These are phyloP conservation scores for Colletotrichum noveboracense DNA, from an alignment of 2,329 filamentous ascomycete genomes.

Conservation along the genomic window DNA sequence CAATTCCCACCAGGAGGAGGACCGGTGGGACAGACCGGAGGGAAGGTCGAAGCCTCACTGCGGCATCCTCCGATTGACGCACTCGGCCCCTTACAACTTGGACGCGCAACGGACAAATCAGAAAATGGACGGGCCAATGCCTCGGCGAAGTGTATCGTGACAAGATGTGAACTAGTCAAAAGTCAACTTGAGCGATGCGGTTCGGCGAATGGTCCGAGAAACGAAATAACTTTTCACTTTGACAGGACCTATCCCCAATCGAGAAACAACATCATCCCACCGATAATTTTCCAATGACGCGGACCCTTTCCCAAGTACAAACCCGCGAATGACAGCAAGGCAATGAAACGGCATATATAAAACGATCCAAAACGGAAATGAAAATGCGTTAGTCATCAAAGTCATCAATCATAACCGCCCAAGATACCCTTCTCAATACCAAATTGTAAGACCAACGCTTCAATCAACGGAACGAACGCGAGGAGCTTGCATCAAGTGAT, in stretches of 20 bases:
- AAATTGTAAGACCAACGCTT: neutral
- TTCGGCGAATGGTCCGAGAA: neutral
- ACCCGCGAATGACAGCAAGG: neutral
- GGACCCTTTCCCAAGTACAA: neutral
- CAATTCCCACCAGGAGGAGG: neutral
- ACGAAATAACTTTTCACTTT: neutral
- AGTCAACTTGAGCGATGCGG: neutral
- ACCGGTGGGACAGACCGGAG: neutral
- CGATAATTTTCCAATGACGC: neutral
- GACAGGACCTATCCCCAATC: neutral
- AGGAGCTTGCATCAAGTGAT: neutral
- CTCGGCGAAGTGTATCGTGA: neutral
- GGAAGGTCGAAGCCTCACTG: neutral
- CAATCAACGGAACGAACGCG: conserved; percentile 6
- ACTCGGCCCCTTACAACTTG: neutral
- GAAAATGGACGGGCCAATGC: neutral
- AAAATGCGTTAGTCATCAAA: neutral
- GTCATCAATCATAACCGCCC: neutral
- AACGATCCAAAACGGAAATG: neutral
- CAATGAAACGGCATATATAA: neutral
- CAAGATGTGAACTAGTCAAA: neutral
- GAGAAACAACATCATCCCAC: neutral
- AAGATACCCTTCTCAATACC: neutral
- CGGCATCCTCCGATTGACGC: neutral
- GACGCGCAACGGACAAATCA: neutral